phyloP scores from a whole-genome alignment of 176 grass and related monocot genomes.

The Tillandsia fasciculata region DNA sequence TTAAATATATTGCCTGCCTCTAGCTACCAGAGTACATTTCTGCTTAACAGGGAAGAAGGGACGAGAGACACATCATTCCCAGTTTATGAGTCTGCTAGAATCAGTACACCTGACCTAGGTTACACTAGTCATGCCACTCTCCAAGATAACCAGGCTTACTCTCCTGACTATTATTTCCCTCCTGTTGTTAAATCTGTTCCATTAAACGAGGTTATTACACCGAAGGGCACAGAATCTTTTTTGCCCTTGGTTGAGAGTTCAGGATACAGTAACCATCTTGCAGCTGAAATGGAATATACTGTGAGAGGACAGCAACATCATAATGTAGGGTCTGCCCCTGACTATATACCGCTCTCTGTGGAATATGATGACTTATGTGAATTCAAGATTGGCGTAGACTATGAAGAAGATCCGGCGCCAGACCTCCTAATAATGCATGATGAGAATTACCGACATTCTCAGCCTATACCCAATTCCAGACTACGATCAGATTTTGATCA shows the following conservation, averaged over 20 bases:
- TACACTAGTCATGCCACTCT: neutral
- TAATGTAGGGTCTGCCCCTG: slow-evolving; percentile 18
- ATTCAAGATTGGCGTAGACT: slow-evolving; percentile 27
- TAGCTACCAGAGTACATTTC: slow-evolving; percentile 13
- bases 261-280: neutral
- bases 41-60: slow-evolving; percentile 20
- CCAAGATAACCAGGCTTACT: neutral
- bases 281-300: neutral
- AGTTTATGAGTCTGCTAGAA: neutral
- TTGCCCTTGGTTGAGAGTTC: neutral
- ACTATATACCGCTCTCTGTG: slow-evolving; percentile 33
- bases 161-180: neutral
- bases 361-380: slow-evolving; percentile 35
- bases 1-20: slow-evolving; percentile 22
- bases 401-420: slow-evolving; percentile 26
- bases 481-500: slow-evolving; percentile 34
- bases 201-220: neutral
- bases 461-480: slow-evolving; percentile 21
- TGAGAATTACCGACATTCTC: slow-evolving; percentile 24
- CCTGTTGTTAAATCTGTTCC: neutral
- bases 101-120: neutral
- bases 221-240: neutral
- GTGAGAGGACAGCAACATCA: neutral
- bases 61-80: slow-evolving; percentile 15
- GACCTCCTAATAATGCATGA: slow-evolving; percentile 8